Conservation (phyloP, 2,329 filamentous ascomycete species). For the Dactylonectria estremocensis region DNA sequence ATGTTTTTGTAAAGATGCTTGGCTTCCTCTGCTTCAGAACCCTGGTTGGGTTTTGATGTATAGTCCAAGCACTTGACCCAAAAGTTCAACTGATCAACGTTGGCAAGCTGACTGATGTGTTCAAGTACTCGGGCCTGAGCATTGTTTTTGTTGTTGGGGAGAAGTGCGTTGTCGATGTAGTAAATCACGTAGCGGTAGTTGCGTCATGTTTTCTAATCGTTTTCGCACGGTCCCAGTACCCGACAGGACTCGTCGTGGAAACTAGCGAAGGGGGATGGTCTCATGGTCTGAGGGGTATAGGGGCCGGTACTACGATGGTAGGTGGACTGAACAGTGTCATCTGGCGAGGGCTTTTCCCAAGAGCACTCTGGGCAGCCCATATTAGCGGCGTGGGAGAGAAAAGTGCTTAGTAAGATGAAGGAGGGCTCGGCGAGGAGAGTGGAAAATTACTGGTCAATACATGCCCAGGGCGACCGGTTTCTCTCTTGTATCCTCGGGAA, state of each 20-base stretch:
- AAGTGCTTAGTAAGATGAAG: background rate
- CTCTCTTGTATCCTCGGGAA: no score
- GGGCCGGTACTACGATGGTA: background rate
- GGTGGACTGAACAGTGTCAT: background rate
- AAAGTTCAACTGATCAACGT: background rate
- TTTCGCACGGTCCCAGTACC: background rate
- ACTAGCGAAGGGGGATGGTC: background rate
- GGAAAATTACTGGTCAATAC: no score
- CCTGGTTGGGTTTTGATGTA: background rate
- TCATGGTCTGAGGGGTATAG: background rate
- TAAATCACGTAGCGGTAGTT: constrained; percentile 1
- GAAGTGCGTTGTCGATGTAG: constrained; percentile 1
- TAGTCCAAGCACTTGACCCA: constrained; percentile 2
- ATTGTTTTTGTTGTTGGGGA: background rate
- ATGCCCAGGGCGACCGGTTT: no score
- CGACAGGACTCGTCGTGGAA: background rate
- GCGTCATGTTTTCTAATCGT: background rate
- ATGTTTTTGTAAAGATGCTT: background rate
- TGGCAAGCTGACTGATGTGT: background rate
- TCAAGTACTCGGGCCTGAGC: background rate
- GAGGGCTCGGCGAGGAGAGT: background rate
- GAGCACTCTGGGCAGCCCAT: background rate
- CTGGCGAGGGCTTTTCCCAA: background rate
- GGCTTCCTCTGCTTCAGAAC: background rate
- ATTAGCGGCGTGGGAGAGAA: background rate